phyloP scores from a whole-genome alignment of 1,284 basidiomycete species.

The Marasmius oreades region DNA sequence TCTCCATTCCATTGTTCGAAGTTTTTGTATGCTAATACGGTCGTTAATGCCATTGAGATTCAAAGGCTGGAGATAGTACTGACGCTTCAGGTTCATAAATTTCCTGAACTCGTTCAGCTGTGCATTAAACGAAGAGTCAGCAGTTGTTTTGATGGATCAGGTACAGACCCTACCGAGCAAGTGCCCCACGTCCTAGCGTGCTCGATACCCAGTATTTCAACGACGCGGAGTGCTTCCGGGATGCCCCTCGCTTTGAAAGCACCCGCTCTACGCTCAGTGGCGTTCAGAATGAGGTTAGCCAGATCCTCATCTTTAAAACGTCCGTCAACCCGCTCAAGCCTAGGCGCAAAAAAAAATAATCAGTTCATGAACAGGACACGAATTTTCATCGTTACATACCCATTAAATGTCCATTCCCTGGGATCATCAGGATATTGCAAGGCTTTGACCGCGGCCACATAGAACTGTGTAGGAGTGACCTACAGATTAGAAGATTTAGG shows the following conservation, averaged over 20 bases:
- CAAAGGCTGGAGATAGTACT: conserved; percentile 9
- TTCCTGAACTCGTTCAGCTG: conserved; percentile 51
- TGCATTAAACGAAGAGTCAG: conserved; percentile 6
- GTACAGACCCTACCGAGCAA: conserved; percentile 52
- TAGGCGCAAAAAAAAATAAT: conserved; percentile 20
- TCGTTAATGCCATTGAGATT: background rate
- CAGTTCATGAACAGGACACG: background rate
- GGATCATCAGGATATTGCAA: conserved; percentile 35
- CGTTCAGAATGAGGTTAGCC: conserved; percentile 60
- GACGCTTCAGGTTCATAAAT: conserved; percentile 42
- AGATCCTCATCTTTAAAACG: conserved; percentile 68
- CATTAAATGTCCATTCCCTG: conserved; percentile 52
- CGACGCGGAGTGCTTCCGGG: conserved; percentile 62
- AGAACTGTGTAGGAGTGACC: conserved; percentile 44
- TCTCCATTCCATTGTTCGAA: conserved; percentile 83
- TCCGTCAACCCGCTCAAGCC: conserved; percentile 52
- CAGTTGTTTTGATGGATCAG: conserved; percentile 16
- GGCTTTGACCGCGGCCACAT: conserved; percentile 30
- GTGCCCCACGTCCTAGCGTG: conserved; percentile 71
- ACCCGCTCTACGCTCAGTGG: conserved; percentile 63
- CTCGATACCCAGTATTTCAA: conserved; percentile 73
- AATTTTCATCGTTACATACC: conserved; percentile 28
- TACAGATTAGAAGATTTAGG: conserved; percentile 21
- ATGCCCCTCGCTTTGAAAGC: conserved; percentile 77
- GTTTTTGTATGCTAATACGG: conserved; percentile 44